These are phyloP conservation scores for Oligophagozyma castellii DNA, from an alignment of 1,139 yeast species.

Conservation along the genomic window DNA sequence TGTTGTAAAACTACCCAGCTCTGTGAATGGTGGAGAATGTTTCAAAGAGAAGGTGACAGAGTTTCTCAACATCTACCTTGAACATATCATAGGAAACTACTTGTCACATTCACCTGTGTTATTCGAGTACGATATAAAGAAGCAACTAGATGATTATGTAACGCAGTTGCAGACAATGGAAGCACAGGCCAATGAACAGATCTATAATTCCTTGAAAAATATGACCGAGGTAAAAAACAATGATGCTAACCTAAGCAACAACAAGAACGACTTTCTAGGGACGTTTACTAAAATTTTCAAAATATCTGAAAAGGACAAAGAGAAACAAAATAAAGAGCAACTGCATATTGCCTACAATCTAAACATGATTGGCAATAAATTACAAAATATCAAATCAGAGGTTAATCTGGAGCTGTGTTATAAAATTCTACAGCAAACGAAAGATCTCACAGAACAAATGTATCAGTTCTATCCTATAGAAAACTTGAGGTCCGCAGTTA, in stretches of 20 bases:
- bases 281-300: slow-evolving; percentile 49
- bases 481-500: slow-evolving; percentile 19
- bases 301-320: slow-evolving; percentile 31
- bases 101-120: slow-evolving; percentile 28
- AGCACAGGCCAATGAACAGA: slow-evolving; percentile 14
- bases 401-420: slow-evolving; percentile 35
- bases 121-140: slow-evolving; percentile 23
- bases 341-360: slow-evolving; percentile 41
- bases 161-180: slow-evolving; percentile 21
- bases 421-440: slow-evolving; percentile 31
- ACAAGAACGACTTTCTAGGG: slow-evolving; percentile 30
- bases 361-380: slow-evolving; percentile 32
- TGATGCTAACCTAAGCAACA: slow-evolving; percentile 14
- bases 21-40: slow-evolving; percentile 23
- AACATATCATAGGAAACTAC: slow-evolving; percentile 28
- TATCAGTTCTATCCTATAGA: slow-evolving; percentile 18
- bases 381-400: slow-evolving; percentile 31
- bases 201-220: slow-evolving; percentile 13
- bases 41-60: slow-evolving; percentile 19
- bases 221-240: slow-evolving; percentile 6
- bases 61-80: slow-evolving; percentile 25
- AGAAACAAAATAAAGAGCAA: slow-evolving; percentile 29
- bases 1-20: slow-evolving; percentile 16
- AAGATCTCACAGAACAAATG: slow-evolving; percentile 28
- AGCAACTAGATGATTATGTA: slow-evolving; percentile 26